Evolutionary conservation across 345 rosid genomes (phyloP).

Genomic region (Gossypium thurberi): DNA sequence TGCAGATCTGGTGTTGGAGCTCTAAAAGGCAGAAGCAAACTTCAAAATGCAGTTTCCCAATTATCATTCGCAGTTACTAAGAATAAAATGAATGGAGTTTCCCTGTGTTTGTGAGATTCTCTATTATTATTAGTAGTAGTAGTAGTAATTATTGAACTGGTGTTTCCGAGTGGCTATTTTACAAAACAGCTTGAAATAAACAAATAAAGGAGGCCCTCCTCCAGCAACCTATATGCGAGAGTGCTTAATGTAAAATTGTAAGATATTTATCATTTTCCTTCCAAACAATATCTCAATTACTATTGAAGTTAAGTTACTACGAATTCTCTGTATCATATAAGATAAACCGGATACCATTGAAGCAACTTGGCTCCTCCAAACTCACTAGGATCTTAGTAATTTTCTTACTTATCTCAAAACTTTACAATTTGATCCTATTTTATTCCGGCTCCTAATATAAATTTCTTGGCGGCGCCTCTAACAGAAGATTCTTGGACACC

Average conservation of each 20-base stretch:
- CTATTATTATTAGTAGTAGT: not conserved
- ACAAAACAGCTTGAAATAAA: slow-evolving; percentile 25
- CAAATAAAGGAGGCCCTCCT: slow-evolving; percentile 28
- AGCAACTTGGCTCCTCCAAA: not conserved
- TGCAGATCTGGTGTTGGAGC: slow-evolving; percentile 74
- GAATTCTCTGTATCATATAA: not conserved
- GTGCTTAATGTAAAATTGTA: slow-evolving; percentile 14
- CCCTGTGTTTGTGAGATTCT: slow-evolving; percentile 18
- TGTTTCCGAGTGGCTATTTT: slow-evolving; percentile 21
- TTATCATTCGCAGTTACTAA: not conserved
- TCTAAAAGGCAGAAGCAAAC: slow-evolving; percentile 32
- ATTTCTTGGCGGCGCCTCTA: not conserved
- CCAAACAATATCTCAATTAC: not conserved
- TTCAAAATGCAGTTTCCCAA: not conserved
- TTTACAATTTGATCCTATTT: not conserved
- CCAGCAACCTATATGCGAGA: slow-evolving; percentile 7
- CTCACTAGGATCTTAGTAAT: not conserved
- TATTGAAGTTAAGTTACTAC: not conserved
- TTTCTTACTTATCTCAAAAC: not conserved
- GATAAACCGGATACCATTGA: not conserved
- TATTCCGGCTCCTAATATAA: not conserved
- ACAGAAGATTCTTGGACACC: too few relatives aligned
- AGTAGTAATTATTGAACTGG: slow-evolving; percentile 13
- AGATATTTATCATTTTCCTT: not conserved
- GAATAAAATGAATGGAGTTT: not conserved